Evolutionary conservation across 192 early-diverging fungal genomes (phyloP).

Genomic region (Podila clonocystis): DNA sequence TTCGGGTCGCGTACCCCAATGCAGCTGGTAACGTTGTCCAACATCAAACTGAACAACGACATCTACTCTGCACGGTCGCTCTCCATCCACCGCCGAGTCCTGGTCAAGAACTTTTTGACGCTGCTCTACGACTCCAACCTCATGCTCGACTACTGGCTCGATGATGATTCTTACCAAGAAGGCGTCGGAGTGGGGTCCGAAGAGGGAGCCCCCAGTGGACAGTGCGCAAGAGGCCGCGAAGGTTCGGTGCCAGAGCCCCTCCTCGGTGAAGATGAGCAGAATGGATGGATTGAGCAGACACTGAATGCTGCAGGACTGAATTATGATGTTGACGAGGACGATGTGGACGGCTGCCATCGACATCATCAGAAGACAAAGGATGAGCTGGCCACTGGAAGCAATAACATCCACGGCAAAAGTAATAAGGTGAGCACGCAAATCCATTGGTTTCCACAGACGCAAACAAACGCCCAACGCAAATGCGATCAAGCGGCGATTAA

Average conservation of each 20-base stretch:
- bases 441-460: background rate
- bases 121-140: constrained; percentile 21
- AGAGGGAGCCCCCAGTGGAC: constrained; percentile 12
- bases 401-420: background rate
- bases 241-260: constrained; percentile 23
- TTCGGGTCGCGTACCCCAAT: constrained; percentile 1
- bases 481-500: too few relatives aligned
- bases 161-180: background rate
- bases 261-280: constrained; percentile 37
- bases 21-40: constrained; percentile 31
- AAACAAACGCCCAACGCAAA: background rate
- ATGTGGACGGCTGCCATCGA: background rate
- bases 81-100: constrained; percentile 43
- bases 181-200: too few relatives aligned
- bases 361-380: background rate
- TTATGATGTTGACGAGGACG: constrained; percentile 20
- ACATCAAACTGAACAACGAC: constrained; percentile 40
- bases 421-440: background rate
- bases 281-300: constrained; percentile 43
- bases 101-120: constrained; percentile 47
- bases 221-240: constrained; percentile 5
- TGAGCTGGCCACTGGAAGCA: background rate
- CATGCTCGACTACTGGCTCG: background rate
- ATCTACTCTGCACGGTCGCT: constrained; percentile 36
- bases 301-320: constrained; percentile 28